These are phyloP conservation scores for Monilinia fructicola DNA, from an alignment of 2,329 filamentous ascomycete genomes.

Conservation along the genomic window DNA sequence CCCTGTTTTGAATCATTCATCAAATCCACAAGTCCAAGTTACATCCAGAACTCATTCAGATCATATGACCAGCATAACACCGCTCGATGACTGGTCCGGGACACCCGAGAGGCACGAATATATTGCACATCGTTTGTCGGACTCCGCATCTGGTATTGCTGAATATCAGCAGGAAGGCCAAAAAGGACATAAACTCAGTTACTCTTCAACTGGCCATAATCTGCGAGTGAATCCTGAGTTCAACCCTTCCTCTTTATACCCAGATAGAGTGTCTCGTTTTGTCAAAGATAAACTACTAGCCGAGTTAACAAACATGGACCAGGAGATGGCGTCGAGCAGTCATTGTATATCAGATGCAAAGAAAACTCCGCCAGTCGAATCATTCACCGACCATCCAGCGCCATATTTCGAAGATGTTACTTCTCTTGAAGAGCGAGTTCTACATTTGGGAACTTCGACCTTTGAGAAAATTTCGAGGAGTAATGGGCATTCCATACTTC, in stretches of 20 bases:
- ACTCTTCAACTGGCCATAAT: too few relatives aligned
- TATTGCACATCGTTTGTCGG: background rate
- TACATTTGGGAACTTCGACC: background rate
- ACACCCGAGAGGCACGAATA: background rate
- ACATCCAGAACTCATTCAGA: background rate
- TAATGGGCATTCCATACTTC: background rate
- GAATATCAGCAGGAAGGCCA: too few relatives aligned
- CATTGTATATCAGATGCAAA: background rate
- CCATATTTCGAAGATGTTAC: constrained; percentile 1
- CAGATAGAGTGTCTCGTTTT: too few relatives aligned
- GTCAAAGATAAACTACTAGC: background rate
- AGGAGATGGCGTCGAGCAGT: too few relatives aligned
- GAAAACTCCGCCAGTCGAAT: background rate
- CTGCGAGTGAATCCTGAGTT: too few relatives aligned
- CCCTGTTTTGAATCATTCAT: too few relatives aligned
- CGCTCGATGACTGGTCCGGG: background rate
- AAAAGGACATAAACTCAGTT: too few relatives aligned
- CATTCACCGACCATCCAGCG: background rate
- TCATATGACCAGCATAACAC: background rate
- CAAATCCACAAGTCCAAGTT: too few relatives aligned
- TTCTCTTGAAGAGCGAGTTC: background rate
- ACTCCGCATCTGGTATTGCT: background rate
- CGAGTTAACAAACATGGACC: background rate
- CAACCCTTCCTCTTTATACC: too few relatives aligned
- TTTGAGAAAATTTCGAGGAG: background rate